phyloP scores from a whole-genome alignment of 345 rosid genomes.

The Excoecaria agallocha region DNA sequence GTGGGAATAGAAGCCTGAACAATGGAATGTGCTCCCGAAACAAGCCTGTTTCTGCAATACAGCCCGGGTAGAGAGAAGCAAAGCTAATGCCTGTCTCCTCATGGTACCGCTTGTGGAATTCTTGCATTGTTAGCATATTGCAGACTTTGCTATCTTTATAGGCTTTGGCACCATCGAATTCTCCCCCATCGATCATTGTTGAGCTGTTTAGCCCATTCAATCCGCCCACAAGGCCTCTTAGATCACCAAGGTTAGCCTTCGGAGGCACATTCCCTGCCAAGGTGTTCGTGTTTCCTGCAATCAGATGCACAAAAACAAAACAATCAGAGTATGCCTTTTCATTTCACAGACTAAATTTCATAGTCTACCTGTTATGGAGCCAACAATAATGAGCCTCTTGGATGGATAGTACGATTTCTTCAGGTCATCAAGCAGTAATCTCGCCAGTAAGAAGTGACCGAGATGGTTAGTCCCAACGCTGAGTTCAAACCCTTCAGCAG shows the following conservation, averaged over 20 bases:
- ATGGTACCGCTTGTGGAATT: conserved; percentile 85
- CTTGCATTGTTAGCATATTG: conserved; percentile 97
- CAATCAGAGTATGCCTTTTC: neutral
- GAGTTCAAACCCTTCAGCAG: conserved; percentile 92
- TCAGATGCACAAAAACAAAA: neutral
- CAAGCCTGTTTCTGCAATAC: conserved; percentile 93
- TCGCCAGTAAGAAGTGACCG: conserved; percentile 82
- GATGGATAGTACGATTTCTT: conserved; percentile 73
- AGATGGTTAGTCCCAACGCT: conserved; percentile 97
- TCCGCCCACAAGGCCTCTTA: conserved; percentile 80
- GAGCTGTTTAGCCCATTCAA: conserved; percentile 68
- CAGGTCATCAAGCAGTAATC: conserved; percentile 75
- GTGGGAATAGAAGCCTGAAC: conserved; percentile 44
- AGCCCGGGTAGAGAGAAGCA: conserved; percentile 92
- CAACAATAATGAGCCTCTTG: conserved; percentile 87
- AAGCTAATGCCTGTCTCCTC: conserved; percentile 80
- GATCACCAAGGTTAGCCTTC: conserved; percentile 86
- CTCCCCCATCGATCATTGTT: conserved; percentile 91
- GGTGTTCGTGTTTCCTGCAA: conserved; percentile 86
- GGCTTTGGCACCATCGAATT: conserved; percentile 93
- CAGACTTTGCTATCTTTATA: conserved; percentile 98
- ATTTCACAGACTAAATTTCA: too few species aligned
- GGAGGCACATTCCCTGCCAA: conserved; percentile 97
- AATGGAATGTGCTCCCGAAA: conserved; percentile 89
- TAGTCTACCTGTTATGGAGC: conserved; percentile 79